phyloP scores from a whole-genome alignment of 2,329 filamentous ascomycete genomes.

The Graphiopsis chlorocephala region DNA sequence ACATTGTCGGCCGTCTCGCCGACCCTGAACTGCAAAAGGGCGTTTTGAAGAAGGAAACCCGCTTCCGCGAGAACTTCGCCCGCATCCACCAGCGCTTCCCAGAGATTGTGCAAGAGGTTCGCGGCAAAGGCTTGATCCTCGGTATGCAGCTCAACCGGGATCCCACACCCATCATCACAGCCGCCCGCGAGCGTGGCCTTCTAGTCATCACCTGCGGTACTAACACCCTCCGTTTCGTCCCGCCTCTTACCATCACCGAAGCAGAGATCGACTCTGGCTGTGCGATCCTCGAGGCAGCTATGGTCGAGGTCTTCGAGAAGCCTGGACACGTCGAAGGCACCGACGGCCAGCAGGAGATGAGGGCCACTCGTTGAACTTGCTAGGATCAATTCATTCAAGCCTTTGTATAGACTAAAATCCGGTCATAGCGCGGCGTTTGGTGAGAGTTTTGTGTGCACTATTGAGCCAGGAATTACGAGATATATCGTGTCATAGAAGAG shows the following conservation, averaged over 20 bases:
- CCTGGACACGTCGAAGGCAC: slow-evolving; percentile 38
- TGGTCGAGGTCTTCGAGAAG: slow-evolving; percentile 53
- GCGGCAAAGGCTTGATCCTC: slow-evolving; percentile 81
- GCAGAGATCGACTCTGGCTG: slow-evolving; percentile 77
- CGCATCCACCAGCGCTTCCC: slow-evolving; percentile 62
- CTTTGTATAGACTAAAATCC: slow-evolving; percentile 9
- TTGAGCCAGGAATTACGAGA: not conserved
- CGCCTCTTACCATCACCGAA: slow-evolving; percentile 75
- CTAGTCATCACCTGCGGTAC: slow-evolving; percentile 89
- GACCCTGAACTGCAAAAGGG: slow-evolving; percentile 66
- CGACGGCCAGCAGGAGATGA: slow-evolving; percentile 46
- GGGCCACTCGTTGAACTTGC: not conserved
- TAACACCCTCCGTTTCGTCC: slow-evolving; percentile 90
- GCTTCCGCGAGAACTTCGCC: slow-evolving; percentile 59
- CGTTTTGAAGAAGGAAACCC: slow-evolving; percentile 65
- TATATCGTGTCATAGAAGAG: not conserved
- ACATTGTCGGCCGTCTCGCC: slow-evolving; percentile 76
- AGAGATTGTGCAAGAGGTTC: slow-evolving; percentile 69
- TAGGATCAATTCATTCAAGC: not conserved
- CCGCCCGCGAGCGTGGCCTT: slow-evolving; percentile 81
- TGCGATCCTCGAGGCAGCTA: slow-evolving; percentile 68
- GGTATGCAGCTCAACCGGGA: slow-evolving; percentile 79
- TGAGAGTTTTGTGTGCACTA: not conserved
- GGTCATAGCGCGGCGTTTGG: slow-evolving; percentile 12
- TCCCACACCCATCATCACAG: slow-evolving; percentile 72